Percentiles rank a stretch among this genome's conserved stretches.
Conservation (phyloP, 495 filamentous ascomycete species). For the Tuber microsphaerosporum region DNA sequence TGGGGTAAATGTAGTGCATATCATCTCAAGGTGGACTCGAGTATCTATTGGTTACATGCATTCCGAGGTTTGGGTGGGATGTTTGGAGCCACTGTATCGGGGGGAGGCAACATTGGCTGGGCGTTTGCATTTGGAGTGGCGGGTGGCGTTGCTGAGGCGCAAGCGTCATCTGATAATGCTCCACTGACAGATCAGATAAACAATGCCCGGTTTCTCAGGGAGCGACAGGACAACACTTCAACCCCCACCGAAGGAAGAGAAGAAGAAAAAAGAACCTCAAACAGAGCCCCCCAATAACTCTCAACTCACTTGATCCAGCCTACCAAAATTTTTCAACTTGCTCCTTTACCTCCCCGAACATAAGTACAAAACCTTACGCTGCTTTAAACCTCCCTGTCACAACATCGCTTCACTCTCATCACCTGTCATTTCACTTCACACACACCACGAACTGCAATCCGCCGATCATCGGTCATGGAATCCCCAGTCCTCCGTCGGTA, state of each 20-base stretch:
- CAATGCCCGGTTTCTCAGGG: background rate
- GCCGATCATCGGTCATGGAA: slow-evolving; percentile 25
- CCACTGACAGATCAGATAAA: background rate
- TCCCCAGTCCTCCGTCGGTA: slow-evolving; percentile 59
- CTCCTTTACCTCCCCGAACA: background rate
- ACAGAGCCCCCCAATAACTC: slow-evolving; percentile 3
- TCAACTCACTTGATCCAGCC: background rate
- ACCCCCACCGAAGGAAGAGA: background rate
- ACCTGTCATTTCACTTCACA: background rate
- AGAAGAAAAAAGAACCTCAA: background rate
- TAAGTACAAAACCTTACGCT: background rate
- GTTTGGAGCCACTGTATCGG: background rate
- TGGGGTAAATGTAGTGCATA: background rate
- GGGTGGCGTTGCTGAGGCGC: background rate
- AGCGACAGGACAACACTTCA: background rate
- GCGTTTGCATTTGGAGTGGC: background rate
- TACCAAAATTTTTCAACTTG: background rate
- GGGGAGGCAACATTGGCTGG: background rate
- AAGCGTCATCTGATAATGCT: background rate
- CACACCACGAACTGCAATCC: slow-evolving; percentile 13
- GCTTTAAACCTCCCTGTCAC: background rate
- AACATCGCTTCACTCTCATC: background rate
- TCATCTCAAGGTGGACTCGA: background rate
- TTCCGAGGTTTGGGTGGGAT: background rate
- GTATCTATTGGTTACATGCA: background rate